Conservation (phyloP, 176 grass and related monocot genomes). For the Tuctoria greenei region DNA sequence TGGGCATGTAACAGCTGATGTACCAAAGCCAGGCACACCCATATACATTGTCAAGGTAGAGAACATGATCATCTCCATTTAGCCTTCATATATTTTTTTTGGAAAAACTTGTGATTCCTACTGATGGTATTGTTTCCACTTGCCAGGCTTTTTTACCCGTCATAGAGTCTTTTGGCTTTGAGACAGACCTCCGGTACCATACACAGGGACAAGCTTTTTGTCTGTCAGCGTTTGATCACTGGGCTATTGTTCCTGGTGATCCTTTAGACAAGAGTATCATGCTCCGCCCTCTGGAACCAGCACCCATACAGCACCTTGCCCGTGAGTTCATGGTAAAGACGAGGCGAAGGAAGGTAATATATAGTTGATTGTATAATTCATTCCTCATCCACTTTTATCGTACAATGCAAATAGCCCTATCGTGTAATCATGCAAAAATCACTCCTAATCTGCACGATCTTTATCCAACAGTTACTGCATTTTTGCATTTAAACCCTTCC, state of each 20-base stretch:
- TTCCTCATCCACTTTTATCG: background rate
- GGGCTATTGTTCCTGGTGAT: slow-evolving; percentile 97
- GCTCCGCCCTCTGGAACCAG: slow-evolving; percentile 84
- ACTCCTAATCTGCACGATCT: too few species aligned
- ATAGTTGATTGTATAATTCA: background rate
- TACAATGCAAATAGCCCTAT: too few species aligned
- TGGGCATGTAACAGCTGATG: slow-evolving; percentile 94
- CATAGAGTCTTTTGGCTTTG: slow-evolving; percentile 98
- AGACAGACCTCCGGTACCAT: slow-evolving; percentile 94
- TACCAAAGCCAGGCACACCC: slow-evolving; percentile 92
- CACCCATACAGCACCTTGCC: slow-evolving; percentile 90
- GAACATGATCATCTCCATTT: slow-evolving; percentile 14
- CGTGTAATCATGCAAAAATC: too few species aligned
- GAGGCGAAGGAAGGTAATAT: slow-evolving; percentile 64
- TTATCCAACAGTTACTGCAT: too few species aligned
- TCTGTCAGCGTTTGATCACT: slow-evolving; percentile 93
- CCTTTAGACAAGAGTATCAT: slow-evolving; percentile 92
- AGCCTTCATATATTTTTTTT: slow-evolving; percentile 13
- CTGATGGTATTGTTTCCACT: slow-evolving; percentile 15
- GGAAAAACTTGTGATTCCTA: background rate
- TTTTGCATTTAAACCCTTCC: too few species aligned
- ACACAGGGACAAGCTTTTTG: slow-evolving; percentile 98
- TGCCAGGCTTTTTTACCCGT: slow-evolving; percentile 93
- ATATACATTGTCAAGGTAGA: slow-evolving; percentile 88
- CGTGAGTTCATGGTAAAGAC: slow-evolving; percentile 99